Percentiles rank a stretch among this genome's conserved stretches.
These are phyloP conservation scores for Breynia disticha DNA, from an alignment of 441 rosid genomes.

Conservation along the genomic window DNA sequence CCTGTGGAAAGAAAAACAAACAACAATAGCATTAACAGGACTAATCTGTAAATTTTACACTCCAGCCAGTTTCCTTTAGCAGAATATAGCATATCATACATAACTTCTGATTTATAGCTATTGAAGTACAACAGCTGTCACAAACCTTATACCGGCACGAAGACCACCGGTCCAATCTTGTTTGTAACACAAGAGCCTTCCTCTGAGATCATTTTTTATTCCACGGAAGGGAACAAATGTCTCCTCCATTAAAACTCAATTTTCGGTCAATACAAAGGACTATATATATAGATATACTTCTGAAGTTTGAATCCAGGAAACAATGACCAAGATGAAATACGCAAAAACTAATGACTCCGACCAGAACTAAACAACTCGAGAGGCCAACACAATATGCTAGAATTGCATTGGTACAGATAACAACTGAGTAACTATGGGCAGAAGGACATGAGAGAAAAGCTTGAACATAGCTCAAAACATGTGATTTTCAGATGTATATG, in stretches of 20 bases:
- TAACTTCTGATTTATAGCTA: background rate
- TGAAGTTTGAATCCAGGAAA: background rate
- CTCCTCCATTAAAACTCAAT: slow-evolving; percentile 53
- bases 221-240: slow-evolving; percentile 80
- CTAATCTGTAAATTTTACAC: no score
- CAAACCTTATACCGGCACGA: slow-evolving; percentile 65
- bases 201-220: slow-evolving; percentile 64
- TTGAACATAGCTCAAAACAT: slow-evolving; percentile 11
- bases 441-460: slow-evolving; percentile 19
- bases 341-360: slow-evolving; percentile 18
- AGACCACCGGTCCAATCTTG: slow-evolving; percentile 72
- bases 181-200: slow-evolving; percentile 64
- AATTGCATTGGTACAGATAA: slow-evolving; percentile 24
- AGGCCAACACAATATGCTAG: slow-evolving; percentile 38
- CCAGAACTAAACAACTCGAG: slow-evolving; percentile 37
- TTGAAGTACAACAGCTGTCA: slow-evolving; percentile 10
- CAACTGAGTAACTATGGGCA: slow-evolving; percentile 22
- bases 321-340: slow-evolving; percentile 10
- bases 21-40: background rate
- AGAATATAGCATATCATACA: no score
- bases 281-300: background rate
- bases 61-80: no score
- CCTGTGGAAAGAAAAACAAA: slow-evolving; percentile 24
- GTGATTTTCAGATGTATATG: slow-evolving; percentile 12
- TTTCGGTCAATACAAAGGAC: slow-evolving; percentile 13